Conservation (phyloP, 768 basidiomycete genomes). For the Kwoniella pini region DNA sequence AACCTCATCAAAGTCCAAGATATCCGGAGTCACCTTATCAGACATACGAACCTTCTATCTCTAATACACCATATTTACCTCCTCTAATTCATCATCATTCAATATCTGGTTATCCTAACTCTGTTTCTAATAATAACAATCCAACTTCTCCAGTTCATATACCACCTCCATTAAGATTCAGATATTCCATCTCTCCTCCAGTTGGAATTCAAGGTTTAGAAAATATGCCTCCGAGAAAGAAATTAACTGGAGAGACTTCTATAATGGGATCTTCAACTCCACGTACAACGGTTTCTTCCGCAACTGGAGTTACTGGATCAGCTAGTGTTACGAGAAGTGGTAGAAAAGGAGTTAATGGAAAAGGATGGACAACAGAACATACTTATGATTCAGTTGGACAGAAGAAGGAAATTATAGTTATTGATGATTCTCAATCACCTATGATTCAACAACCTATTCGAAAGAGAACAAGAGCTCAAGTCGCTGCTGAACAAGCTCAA, state of each 20-base stretch:
- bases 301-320: slow-evolving; percentile 12
- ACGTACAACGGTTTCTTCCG: slow-evolving; percentile 12
- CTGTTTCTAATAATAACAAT: too few species aligned
- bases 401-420: slow-evolving; percentile 46
- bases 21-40: slow-evolving; percentile 1
- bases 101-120: too few species aligned
- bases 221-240: slow-evolving; percentile 41
- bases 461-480: slow-evolving; percentile 38
- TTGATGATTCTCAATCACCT: slow-evolving; percentile 42
- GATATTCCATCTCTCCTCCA: slow-evolving; percentile 43
- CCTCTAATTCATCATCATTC: not conserved
- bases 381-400: slow-evolving; percentile 44
- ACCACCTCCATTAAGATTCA: slow-evolving; percentile 46
- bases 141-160: slow-evolving; percentile 7
- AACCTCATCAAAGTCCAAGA: not conserved
- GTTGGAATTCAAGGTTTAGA: not conserved
- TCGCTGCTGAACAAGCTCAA: slow-evolving; percentile 21
- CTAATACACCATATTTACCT: not conserved
- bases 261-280: slow-evolving; percentile 6
- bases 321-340: slow-evolving; percentile 2
- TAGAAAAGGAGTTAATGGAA: slow-evolving; percentile 26
- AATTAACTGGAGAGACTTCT: slow-evolving; percentile 20
- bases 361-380: slow-evolving; percentile 50
- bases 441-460: slow-evolving; percentile 34
- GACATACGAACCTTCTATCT: not conserved